Percentiles rank a stretch among this genome's conserved stretches.
Conservation (phyloP, 2,329 filamentous ascomycete species). For the Talaromyces atroroseus region DNA sequence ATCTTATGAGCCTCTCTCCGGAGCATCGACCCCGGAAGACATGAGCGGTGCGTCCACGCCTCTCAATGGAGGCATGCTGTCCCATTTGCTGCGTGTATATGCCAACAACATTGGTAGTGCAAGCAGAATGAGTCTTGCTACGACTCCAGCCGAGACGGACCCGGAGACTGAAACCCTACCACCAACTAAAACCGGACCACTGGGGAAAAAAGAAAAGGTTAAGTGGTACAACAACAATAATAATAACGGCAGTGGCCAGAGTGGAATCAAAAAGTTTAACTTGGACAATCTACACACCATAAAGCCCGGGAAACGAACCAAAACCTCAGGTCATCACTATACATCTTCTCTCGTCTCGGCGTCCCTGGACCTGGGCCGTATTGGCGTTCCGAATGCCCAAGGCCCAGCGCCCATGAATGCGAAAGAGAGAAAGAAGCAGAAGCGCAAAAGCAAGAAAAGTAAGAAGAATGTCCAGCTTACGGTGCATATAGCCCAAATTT, state of each 20-base stretch:
- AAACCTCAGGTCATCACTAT: slow-evolving; percentile 4
- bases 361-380: slow-evolving; percentile 22
- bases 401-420: background rate
- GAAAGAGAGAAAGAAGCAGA: slow-evolving; percentile 1
- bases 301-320: background rate
- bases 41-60: slow-evolving; percentile 16
- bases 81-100: slow-evolving; percentile 64
- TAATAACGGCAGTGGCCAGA: background rate
- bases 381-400: slow-evolving; percentile 15
- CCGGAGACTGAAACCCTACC: slow-evolving; percentile 16
- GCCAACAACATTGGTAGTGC: slow-evolving; percentile 42
- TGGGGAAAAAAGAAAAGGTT: slow-evolving; percentile 19
- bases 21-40: slow-evolving; percentile 17
- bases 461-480: slow-evolving; percentile 34
- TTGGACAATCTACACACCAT: background rate
- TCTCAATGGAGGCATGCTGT: slow-evolving; percentile 53
- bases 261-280: background rate
- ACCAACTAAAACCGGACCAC: slow-evolving; percentile 7
- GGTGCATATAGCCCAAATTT: slow-evolving; percentile 61
- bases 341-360: slow-evolving; percentile 24
- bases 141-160: slow-evolving; percentile 16
- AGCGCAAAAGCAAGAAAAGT: background rate
- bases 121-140: slow-evolving; percentile 20
- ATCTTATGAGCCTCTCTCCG: slow-evolving; percentile 11
- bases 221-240: slow-evolving; percentile 33